Conservation (phyloP, 2,329 filamentous ascomycete species). For the Teratosphaeria pseudoeucalypti region DNA sequence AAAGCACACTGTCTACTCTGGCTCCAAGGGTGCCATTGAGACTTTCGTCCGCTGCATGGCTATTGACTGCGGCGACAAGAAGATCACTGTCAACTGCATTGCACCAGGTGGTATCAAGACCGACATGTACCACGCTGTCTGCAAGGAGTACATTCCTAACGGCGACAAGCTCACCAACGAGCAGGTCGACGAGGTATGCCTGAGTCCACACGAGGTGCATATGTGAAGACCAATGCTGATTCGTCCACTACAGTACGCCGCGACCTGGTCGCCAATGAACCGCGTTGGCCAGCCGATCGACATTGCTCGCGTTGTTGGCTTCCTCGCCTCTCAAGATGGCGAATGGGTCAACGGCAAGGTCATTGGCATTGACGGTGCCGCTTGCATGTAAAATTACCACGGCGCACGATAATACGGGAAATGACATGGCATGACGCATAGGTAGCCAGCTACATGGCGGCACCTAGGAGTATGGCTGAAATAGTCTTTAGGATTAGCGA, state of each 20-base stretch:
- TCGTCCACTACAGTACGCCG: constrained; percentile 40
- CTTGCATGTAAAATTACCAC: constrained; percentile 27
- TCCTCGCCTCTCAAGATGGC: constrained; percentile 48
- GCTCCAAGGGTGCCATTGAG: constrained; percentile 45
- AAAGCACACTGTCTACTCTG: constrained; percentile 45
- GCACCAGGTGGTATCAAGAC: constrained; percentile 47
- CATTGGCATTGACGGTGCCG: constrained; percentile 37
- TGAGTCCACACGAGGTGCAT: background rate
- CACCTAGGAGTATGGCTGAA: background rate
- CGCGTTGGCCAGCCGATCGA: constrained; percentile 59
- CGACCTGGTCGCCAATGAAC: constrained; percentile 53
- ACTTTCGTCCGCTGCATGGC: constrained; percentile 46
- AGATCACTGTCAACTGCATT: constrained; percentile 51
- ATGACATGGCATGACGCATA: background rate
- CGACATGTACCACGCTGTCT: constrained; percentile 52
- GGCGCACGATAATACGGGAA: background rate
- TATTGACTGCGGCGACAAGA: constrained; percentile 45
- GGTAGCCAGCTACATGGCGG: background rate
- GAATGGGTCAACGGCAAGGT: constrained; percentile 48
- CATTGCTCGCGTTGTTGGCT: constrained; percentile 55
- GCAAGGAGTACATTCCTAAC: constrained; percentile 52
- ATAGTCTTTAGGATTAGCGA: background rate
- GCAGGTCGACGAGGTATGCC: constrained; percentile 43
- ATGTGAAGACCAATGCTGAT: background rate
- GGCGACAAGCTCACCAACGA: constrained; percentile 47